These are phyloP conservation scores for Taiozyma sp. DNA, from an alignment of 1,139 yeast species.

Conservation along the genomic window DNA sequence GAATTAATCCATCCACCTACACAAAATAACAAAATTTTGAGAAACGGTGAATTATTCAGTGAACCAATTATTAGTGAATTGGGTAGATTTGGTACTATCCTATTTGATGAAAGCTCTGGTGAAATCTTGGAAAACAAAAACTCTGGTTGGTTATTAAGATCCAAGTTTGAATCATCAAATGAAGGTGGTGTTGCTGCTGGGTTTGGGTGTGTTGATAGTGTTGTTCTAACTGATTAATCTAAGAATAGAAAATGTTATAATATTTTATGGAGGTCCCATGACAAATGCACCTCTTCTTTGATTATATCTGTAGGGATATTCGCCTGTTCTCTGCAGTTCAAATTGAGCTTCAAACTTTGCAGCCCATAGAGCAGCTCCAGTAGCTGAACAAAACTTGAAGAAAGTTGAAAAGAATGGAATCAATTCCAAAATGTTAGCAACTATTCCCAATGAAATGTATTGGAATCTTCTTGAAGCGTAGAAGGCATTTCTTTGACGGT, in stretches of 20 bases:
- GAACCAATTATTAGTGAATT: conserved; percentile 84
- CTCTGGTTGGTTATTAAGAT: conserved; percentile 84
- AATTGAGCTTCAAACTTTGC: conserved; percentile 25
- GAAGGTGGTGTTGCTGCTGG: conserved; percentile 99
- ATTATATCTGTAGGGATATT: background rate
- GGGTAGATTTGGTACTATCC: conserved; percentile 81
- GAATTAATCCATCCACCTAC: conserved; percentile 81
- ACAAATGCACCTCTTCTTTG: conserved; percentile 1
- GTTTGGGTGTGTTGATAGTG: conserved; percentile 91
- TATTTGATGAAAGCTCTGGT: conserved; percentile 64
- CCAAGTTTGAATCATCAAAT: conserved; percentile 80
- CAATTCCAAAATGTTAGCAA: conserved; percentile 53
- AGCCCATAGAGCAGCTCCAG: conserved; percentile 77
- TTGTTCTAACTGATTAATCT: conserved; percentile 27
- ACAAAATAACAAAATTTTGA: conserved; percentile 60
- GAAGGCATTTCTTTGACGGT: conserved; percentile 32
- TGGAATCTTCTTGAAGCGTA: conserved; percentile 27
- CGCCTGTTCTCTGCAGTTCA: conserved; percentile 3
- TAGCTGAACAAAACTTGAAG: conserved; percentile 61
- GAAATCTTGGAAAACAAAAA: conserved; percentile 56
- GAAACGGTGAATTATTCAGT: conserved; percentile 54
- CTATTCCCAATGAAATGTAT: conserved; percentile 45
- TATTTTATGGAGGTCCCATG: conserved; percentile 2
- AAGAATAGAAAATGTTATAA: background rate
- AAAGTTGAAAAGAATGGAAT: conserved; percentile 58